Percentiles rank a stretch among this genome's conserved stretches.
phyloP scores from a whole-genome alignment of 306 rosid genomes.

The Vachellia pachyceras region DNA sequence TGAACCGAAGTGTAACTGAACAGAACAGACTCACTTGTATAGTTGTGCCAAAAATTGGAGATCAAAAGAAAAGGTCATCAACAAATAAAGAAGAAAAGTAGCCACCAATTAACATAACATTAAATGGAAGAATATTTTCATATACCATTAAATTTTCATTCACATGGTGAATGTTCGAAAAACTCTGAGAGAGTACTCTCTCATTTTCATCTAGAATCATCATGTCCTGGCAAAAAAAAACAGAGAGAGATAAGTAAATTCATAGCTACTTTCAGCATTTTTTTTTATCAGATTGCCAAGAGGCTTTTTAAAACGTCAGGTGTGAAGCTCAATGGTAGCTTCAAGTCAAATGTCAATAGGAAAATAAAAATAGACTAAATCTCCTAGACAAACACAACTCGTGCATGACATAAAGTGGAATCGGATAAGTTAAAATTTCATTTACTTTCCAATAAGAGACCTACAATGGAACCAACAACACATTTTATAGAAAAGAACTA shows the following conservation, averaged over 20 bases:
- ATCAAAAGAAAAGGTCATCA: constrained; percentile 19
- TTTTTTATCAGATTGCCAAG: constrained; percentile 22
- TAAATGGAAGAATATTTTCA: constrained; percentile 12
- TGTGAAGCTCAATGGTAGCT: constrained; percentile 15
- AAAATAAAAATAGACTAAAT: constrained; percentile 35
- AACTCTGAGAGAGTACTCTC: constrained; percentile 65
- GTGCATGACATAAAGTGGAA: constrained; percentile 1
- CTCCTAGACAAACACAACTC: not conserved
- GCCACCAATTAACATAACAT: constrained; percentile 20
- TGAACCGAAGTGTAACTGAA: not conserved
- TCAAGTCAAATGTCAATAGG: constrained; percentile 19
- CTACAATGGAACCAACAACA: constrained; percentile 24
- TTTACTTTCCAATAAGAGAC: constrained; percentile 25
- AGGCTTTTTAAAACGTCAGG: not conserved
- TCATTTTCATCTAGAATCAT: constrained; percentile 85
- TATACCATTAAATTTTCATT: constrained; percentile 76
- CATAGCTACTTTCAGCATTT: constrained; percentile 24
- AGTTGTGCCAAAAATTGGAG: not conserved
- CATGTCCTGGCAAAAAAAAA: constrained; percentile 63
- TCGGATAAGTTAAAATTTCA: constrained; percentile 10
- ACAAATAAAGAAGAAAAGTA: constrained; percentile 7
- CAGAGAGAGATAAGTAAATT: not conserved
- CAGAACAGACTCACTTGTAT: not conserved
- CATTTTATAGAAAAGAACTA: constrained; percentile 24
- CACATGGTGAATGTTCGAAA: constrained; percentile 77